A percentile compares a stretch with the other conserved stretches of the same genome.
Evolutionary conservation across 2,329 filamentous ascomycete species (phyloP).

Genomic region (Magnaporthiopsis incrustans): DNA sequence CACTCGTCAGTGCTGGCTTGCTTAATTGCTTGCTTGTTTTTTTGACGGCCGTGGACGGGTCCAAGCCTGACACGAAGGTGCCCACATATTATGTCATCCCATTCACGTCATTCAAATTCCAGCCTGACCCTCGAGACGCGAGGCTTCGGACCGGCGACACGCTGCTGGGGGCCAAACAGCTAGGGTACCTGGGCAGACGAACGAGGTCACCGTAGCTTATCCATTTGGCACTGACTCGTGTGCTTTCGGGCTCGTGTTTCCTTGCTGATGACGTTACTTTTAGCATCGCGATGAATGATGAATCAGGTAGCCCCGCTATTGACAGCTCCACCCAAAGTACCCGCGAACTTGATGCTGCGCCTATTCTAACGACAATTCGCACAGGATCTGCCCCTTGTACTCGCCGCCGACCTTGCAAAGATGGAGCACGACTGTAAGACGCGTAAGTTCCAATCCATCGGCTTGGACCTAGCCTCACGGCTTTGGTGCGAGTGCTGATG

Average conservation of each 20-base stretch:
- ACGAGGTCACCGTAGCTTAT: background rate
- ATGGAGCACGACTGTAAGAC: slow-evolving; percentile 74
- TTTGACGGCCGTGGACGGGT: too few relatives aligned
- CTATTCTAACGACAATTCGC: background rate
- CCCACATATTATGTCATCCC: background rate
- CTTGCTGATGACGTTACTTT: too few relatives aligned
- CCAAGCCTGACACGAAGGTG: background rate
- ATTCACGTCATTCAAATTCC: background rate
- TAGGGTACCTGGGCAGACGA: too few relatives aligned
- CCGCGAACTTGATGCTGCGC: background rate
- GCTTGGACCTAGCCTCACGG: background rate
- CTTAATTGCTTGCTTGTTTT: too few relatives aligned
- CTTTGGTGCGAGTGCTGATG: background rate
- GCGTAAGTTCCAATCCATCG: slow-evolving; percentile 39
- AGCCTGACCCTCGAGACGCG: background rate
- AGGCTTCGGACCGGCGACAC: background rate
- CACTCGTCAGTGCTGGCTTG: background rate
- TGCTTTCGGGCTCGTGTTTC: too few relatives aligned
- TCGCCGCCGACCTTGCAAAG: background rate
- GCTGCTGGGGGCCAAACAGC: too few relatives aligned
- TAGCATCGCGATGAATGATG: too few relatives aligned
- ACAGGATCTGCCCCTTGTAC: background rate
- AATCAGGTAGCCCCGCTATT: background rate
- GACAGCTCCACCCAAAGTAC: background rate
- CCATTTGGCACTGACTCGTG: too few relatives aligned